Conservation (phyloP, 108 stramenopile genomes). For the Cylindrotheca closterium region DNA sequence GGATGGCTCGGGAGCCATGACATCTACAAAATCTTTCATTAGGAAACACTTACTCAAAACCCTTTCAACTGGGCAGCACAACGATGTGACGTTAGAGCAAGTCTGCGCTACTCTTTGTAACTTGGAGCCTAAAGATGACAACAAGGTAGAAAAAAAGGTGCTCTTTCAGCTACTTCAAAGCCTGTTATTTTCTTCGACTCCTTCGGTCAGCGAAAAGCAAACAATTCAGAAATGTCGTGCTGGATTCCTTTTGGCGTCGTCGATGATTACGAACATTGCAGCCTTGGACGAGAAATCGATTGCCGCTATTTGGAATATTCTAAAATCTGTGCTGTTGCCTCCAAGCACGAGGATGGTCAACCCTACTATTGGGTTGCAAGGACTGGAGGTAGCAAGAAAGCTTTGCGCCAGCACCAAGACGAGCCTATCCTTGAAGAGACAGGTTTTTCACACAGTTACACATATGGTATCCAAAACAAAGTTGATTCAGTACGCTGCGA, state of each 20-base stretch:
- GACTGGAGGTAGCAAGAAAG: background rate
- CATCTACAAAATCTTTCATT: too few species aligned
- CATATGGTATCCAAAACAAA: conserved; percentile 11
- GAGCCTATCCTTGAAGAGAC: background rate
- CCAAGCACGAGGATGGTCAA: conserved; percentile 1
- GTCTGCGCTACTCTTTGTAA: background rate
- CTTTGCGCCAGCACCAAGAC: background rate
- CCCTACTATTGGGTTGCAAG: background rate
- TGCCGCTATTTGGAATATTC: conserved; percentile 4
- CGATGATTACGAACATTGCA: background rate
- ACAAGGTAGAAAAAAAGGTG: background rate
- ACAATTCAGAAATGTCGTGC: conserved; percentile 2
- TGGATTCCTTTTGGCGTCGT: conserved; percentile 6
- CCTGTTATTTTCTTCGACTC: background rate
- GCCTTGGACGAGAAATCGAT: background rate
- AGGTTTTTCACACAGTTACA: conserved; percentile 15
- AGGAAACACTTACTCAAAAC: too few species aligned
- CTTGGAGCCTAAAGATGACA: background rate
- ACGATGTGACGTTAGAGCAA: background rate
- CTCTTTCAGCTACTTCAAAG: background rate
- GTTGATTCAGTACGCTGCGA: conserved; percentile 17
- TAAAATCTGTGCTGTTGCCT: background rate
- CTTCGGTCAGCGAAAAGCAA: background rate
- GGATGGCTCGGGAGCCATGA: too few species aligned
- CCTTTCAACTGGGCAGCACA: background rate